A percentile compares a stretch with the other conserved stretches of the same genome.
Conservation (phyloP, 1,284 basidiomycete species). For the Boletus hoseneyae region DNA sequence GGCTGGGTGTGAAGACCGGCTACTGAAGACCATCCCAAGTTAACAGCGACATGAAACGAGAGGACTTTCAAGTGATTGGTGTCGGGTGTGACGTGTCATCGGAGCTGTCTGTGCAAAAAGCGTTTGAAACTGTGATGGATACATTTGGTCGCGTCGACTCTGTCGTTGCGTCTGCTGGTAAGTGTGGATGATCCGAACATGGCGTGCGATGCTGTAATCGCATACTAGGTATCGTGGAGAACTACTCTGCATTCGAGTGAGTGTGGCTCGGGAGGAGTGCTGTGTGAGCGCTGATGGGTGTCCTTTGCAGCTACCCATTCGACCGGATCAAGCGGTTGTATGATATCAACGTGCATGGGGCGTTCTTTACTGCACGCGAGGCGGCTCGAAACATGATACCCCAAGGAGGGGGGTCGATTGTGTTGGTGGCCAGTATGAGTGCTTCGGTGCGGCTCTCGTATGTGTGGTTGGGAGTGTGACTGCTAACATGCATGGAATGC, state of each 20-base stretch:
- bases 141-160: constrained; percentile 83
- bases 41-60: constrained; percentile 56
- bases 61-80: constrained; percentile 71
- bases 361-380: constrained; percentile 92
- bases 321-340: constrained; percentile 80
- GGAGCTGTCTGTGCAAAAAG: constrained; percentile 74
- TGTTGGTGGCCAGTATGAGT: constrained; percentile 90
- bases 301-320: constrained; percentile 65
- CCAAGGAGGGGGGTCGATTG: constrained; percentile 75
- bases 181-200: constrained; percentile 25
- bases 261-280: constrained; percentile 2
- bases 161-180: constrained; percentile 87
- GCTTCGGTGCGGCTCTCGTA: constrained; percentile 42
- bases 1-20: constrained; percentile 11
- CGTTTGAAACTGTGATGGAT: constrained; percentile 64
- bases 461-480: too few relatives aligned
- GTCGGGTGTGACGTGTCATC: constrained; percentile 87
- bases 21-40: constrained; percentile 45
- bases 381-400: constrained; percentile 82
- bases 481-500: constrained; percentile 17
- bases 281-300: constrained; percentile 4
- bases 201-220: constrained; percentile 2
- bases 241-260: constrained; percentile 85
- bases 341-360: constrained; percentile 93
- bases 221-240: constrained; percentile 78